Conservation (phyloP, 805 yeast genomes). For the Starmerella ratchasimensis region DNA sequence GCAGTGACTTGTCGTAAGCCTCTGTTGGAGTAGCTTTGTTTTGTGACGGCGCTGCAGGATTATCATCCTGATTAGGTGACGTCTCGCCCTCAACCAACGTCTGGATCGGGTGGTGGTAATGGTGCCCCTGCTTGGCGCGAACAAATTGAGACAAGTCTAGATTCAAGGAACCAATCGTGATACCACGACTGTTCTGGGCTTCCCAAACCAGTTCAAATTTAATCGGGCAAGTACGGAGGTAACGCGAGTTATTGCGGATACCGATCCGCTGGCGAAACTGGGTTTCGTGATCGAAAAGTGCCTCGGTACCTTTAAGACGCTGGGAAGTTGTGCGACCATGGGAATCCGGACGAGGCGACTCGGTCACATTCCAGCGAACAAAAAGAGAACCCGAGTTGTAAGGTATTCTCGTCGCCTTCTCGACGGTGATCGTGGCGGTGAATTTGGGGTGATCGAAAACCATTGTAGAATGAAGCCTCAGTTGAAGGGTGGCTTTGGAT, state of each 20-base stretch:
- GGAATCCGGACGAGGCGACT: slow-evolving; percentile 33
- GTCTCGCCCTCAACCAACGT: neutral
- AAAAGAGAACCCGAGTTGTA: slow-evolving; percentile 56
- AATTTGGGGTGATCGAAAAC: slow-evolving; percentile 41
- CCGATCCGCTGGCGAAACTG: slow-evolving; percentile 32
- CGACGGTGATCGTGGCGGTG: slow-evolving; percentile 41
- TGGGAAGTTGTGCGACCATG: slow-evolving; percentile 35
- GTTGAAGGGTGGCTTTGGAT: too few relatives aligned
- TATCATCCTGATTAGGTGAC: neutral
- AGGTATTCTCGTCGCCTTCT: slow-evolving; percentile 74
- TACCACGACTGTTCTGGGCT: slow-evolving; percentile 28
- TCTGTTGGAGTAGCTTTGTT: neutral
- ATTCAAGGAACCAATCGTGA: slow-evolving; percentile 49
- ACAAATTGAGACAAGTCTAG: slow-evolving; percentile 64
- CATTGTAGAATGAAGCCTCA: too few relatives aligned
- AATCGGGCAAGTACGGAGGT: slow-evolving; percentile 29
- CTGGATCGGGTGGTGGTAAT: too few relatives aligned
- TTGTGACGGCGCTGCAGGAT: neutral
- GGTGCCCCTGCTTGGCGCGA: neutral
- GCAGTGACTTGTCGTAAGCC: slow-evolving; percentile 32
- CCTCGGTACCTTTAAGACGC: slow-evolving; percentile 39
- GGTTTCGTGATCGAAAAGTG: slow-evolving; percentile 34
- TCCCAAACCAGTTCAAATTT: slow-evolving; percentile 36
- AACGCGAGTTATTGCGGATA: slow-evolving; percentile 25
- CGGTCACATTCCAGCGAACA: slow-evolving; percentile 50